phyloP scores from a whole-genome alignment of 2,329 filamentous ascomycete species.

The Nothomitra cinnamomea region DNA sequence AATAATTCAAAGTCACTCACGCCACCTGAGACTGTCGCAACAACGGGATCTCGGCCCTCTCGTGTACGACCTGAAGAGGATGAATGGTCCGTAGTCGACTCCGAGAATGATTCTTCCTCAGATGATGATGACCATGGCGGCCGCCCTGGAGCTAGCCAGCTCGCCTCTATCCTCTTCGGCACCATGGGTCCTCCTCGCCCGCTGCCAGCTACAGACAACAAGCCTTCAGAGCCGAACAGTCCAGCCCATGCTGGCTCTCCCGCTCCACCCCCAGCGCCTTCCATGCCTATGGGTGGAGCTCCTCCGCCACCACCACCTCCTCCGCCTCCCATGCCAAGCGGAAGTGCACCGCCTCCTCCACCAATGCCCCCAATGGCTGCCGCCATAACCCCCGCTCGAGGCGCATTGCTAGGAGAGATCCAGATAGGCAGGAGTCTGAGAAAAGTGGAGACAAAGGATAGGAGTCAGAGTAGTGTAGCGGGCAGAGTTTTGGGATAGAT shows the following conservation, averaged over 20 bases:
- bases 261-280: conserved; percentile 10
- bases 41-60: conserved; percentile 30
- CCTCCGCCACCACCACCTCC: conserved; percentile 18
- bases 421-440: conserved; percentile 60
- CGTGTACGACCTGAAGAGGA: conserved; percentile 47
- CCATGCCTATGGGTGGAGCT: conserved; percentile 17
- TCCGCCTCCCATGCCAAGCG: conserved; percentile 16
- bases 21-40: conserved; percentile 18
- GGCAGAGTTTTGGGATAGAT: conserved; percentile 45
- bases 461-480: conserved; percentile 52
- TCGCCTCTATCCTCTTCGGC: conserved; percentile 89
- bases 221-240: conserved; percentile 18
- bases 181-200: conserved; percentile 81
- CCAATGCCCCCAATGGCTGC: conserved; percentile 19
- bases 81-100: conserved; percentile 70
- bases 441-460: conserved; percentile 84
- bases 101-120: conserved; percentile 51
- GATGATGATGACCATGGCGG: conserved; percentile 61
- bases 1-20: conserved; percentile 34
- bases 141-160: conserved; percentile 71
- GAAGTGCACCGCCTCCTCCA: conserved; percentile 13
- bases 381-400: conserved; percentile 35
- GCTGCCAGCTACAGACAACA: conserved; percentile 20
- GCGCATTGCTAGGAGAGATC: conserved; percentile 65
- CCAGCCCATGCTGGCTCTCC: conserved; percentile 16